These are phyloP conservation scores for Paecilomyces sp. DNA, from an alignment of 2,329 filamentous ascomycete genomes.

Conservation along the genomic window DNA sequence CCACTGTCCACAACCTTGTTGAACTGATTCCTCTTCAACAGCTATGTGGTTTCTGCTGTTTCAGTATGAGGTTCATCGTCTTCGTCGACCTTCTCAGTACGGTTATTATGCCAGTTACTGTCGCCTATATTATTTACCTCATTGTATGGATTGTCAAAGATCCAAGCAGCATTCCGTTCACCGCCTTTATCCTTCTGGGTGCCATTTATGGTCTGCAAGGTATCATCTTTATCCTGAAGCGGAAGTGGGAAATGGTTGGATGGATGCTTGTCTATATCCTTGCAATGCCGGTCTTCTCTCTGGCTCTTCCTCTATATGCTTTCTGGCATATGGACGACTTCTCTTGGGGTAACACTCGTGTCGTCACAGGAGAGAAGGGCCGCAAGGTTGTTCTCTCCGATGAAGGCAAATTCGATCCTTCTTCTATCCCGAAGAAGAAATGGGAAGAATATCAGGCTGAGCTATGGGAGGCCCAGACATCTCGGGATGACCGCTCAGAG, in stretches of 20 bases:
- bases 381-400: constrained; percentile 90
- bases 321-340: constrained; percentile 99
- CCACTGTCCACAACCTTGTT: constrained; percentile 93
- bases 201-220: constrained; percentile 97
- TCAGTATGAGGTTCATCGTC: constrained; percentile 98
- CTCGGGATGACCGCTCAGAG: constrained; percentile 74
- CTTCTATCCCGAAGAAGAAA: constrained; percentile 90
- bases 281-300: constrained; percentile 85
- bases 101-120: constrained; percentile 81
- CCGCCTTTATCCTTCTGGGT: constrained; percentile 80
- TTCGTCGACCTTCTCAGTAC: constrained; percentile 91
- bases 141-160: constrained; percentile 64
- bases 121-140: constrained; percentile 84
- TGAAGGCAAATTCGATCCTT: constrained; percentile 95
- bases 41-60: constrained; percentile 98
- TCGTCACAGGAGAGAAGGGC: constrained; percentile 89
- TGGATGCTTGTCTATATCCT: constrained; percentile 97
- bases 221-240: constrained; percentile 90
- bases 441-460: constrained; percentile 99
- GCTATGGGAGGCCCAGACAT: constrained; percentile 94
- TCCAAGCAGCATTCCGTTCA: constrained; percentile 64
- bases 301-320: constrained; percentile 81
- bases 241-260: constrained; percentile 99
- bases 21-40: constrained; percentile 90
- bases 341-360: constrained; percentile 97